Percentiles rank a stretch among this genome's conserved stretches.
Evolutionary conservation across 78 protist genomes (phyloP).

Genomic region (Chrysochromulina parva): DNA sequence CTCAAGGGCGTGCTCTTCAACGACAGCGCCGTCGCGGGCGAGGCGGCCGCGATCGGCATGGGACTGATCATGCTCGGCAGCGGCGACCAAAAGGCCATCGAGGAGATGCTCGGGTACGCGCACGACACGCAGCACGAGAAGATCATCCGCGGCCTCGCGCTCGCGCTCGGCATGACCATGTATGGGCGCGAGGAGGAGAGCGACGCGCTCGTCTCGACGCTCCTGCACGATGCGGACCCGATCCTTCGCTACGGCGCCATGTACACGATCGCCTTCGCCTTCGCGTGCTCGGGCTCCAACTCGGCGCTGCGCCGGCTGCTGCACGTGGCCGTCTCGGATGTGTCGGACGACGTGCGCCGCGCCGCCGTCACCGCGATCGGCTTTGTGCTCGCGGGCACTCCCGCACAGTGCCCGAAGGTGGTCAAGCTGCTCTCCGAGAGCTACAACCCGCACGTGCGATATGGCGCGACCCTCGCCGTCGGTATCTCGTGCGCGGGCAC

Average conservation of each 20-base stretch:
- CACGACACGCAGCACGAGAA: constrained; percentile 98
- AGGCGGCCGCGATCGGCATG: constrained; percentile 95
- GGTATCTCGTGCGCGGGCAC: constrained; percentile 98
- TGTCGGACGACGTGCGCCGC: constrained; percentile 96
- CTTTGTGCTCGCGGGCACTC: constrained; percentile 82
- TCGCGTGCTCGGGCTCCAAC: constrained; percentile 87
- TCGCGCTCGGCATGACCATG: constrained; percentile 86
- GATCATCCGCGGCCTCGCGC: constrained; percentile 88
- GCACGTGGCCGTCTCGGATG: constrained; percentile 97
- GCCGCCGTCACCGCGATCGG: constrained; percentile 96
- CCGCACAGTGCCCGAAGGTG: constrained; percentile 69
- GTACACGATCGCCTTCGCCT: constrained; percentile 92
- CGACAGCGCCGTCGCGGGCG: constrained; percentile 94
- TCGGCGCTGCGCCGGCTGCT: constrained; percentile 86
- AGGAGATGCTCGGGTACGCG: constrained; percentile 90
- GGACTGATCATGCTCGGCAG: constrained; percentile 95
- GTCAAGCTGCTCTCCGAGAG: constrained; percentile 53
- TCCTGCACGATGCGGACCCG: constrained; percentile 61
- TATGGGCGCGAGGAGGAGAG: constrained; percentile 86
- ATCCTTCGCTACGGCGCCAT: constrained; percentile 78
- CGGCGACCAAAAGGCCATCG: constrained; percentile 52
- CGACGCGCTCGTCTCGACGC: constrained; percentile 79
- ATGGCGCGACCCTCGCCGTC: constrained; percentile 96
- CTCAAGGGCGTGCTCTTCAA: constrained; percentile 61
- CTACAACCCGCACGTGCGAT: constrained; percentile 98